Conservation (phyloP, 139 green algal genomes). For the Chlorella sp. region DNA sequence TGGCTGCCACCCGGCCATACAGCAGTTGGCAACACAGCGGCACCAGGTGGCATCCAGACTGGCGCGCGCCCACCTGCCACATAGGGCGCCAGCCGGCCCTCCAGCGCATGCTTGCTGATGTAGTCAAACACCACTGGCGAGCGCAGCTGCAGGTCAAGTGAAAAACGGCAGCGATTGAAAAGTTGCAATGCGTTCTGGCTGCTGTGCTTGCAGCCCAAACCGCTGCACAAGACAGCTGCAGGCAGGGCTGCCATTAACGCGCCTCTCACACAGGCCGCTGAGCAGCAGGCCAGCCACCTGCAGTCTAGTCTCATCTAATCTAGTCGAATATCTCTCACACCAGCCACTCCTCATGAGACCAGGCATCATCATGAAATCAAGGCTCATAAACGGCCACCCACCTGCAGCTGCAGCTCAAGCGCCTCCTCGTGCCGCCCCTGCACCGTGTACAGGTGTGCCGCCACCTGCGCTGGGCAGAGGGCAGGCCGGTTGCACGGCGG, state of each 20-base stretch:
- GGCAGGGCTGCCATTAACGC: too few relatives aligned
- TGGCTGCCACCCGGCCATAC: too few relatives aligned
- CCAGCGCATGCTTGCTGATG: constrained; percentile 57
- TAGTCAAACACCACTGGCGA: constrained; percentile 71
- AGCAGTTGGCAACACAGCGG: neutral
- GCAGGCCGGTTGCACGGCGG: too few relatives aligned
- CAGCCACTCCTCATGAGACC: neutral
- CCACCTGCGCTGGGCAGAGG: too few relatives aligned
- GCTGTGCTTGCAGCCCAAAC: too few relatives aligned
- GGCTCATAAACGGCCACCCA: neutral
- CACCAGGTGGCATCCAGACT: neutral
- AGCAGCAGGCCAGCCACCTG: neutral
- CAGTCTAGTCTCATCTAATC: too few relatives aligned
- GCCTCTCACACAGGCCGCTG: neutral
- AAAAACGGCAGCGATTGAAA: neutral
- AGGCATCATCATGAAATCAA: constrained; percentile 14
- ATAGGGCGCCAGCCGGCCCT: constrained; percentile 32
- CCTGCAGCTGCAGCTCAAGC: constrained; percentile 16
- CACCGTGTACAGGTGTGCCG: constrained; percentile 83
- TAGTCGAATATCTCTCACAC: too few relatives aligned
- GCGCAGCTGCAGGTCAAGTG: neutral
- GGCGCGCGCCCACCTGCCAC: neutral
- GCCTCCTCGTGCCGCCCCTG: constrained; percentile 29
- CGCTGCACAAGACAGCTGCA: too few relatives aligned
- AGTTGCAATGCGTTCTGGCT: too few relatives aligned